phyloP scores from a whole-genome alignment of 169 alveolate genomes.

The Plasmodium reichenowi region DNA sequence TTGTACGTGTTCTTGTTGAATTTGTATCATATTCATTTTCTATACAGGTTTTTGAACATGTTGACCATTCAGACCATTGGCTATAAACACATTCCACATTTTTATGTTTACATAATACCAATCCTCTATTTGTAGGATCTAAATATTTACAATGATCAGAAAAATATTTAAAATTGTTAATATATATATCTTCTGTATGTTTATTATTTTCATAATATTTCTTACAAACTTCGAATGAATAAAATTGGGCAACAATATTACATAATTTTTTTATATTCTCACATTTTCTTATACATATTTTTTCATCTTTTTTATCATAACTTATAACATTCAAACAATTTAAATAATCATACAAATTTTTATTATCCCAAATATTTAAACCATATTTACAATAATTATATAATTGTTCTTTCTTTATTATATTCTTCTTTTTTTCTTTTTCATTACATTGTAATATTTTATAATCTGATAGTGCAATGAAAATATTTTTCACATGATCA shows the following conservation, averaged over 20 bases:
- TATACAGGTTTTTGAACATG: conserved; percentile 77
- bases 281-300: conserved; percentile 21
- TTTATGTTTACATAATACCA: conserved; percentile 79
- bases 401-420: not conserved
- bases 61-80: conserved; percentile 84
- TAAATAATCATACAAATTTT: conserved; percentile 17
- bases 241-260: conserved; percentile 4
- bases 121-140: conserved; percentile 76
- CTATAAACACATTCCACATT: conserved; percentile 46
- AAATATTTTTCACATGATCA: not conserved
- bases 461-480: conserved; percentile 1
- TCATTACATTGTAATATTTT: conserved; percentile 13
- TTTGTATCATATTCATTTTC: conserved; percentile 64
- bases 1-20: conserved; percentile 20
- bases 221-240: conserved; percentile 31
- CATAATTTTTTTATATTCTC: not conserved
- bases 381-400: conserved; percentile 54
- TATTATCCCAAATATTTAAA: conserved; percentile 27
- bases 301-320: not conserved
- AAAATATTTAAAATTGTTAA: conserved; percentile 5
- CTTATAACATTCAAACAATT: conserved; percentile 19
- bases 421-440: not conserved
- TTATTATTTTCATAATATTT: conserved; percentile 28
- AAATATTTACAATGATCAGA: conserved; percentile 15
- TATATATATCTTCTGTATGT: not conserved